Conservation (phyloP, 1,139 yeast species). For the Candida sanyaensis region DNA sequence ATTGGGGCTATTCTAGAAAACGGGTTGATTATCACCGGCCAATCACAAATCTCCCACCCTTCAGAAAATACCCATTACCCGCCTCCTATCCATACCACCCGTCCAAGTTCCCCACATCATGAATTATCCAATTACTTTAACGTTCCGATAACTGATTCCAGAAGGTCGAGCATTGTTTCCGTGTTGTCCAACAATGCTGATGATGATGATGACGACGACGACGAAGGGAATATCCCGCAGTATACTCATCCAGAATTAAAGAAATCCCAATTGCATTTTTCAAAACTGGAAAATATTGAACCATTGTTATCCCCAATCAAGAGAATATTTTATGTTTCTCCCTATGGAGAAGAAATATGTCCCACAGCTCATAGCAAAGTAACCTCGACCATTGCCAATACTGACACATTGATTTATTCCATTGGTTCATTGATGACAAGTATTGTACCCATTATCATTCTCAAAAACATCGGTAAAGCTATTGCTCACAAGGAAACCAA, state of each 20-base stretch:
- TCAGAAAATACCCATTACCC: constrained; percentile 34
- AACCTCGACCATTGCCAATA: constrained; percentile 47
- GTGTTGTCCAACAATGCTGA: constrained; percentile 16
- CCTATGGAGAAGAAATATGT: constrained; percentile 84
- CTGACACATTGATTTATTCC: constrained; percentile 68
- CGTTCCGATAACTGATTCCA: too few relatives aligned
- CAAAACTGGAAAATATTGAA: constrained; percentile 51
- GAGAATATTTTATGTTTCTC: constrained; percentile 78
- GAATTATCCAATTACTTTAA: too few relatives aligned
- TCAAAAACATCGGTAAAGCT: constrained; percentile 72
- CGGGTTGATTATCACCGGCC: constrained; percentile 85
- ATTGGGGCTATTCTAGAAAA: constrained; percentile 74
- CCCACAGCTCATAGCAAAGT: constrained; percentile 76
- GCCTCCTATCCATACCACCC: constrained; percentile 37
- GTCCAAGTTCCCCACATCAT: constrained; percentile 39
- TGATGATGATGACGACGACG: constrained; percentile 29
- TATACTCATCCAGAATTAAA: constrained; percentile 80
- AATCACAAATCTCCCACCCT: constrained; percentile 93
- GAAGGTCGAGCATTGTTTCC: too few relatives aligned
- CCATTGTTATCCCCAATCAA: constrained; percentile 77
- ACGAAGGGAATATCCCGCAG: constrained; percentile 64
- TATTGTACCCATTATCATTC: constrained; percentile 71
- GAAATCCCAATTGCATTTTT: constrained; percentile 72
- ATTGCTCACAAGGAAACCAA: constrained; percentile 39
- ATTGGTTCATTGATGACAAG: constrained; percentile 91